Conservation (phyloP, 2,329 filamentous ascomycete genomes). For the Pyricularia sp. region DNA sequence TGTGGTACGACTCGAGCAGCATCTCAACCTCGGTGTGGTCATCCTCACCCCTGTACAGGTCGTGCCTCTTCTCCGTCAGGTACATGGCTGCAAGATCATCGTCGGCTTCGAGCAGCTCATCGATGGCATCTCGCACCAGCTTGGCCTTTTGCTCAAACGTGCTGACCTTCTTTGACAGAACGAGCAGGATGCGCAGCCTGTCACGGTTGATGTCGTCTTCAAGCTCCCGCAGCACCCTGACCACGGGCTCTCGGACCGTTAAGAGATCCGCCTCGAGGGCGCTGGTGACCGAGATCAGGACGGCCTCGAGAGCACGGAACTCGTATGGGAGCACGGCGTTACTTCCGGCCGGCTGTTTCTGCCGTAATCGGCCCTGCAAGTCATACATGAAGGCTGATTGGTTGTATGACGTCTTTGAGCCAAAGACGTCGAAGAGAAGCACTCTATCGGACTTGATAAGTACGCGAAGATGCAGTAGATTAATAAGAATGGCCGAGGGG, state of each 20-base stretch:
- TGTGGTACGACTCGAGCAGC: conserved; percentile 93
- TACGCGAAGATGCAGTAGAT: conserved; percentile 90
- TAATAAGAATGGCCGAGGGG: conserved; percentile 86
- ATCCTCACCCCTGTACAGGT: conserved; percentile 63
- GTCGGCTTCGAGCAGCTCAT: conserved; percentile 90
- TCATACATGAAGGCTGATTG: conserved; percentile 98
- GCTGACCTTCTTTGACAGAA: conserved; percentile 89
- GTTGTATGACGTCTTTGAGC: conserved; percentile 86
- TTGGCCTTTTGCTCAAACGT: conserved; percentile 97
- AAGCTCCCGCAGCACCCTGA: conserved; percentile 77
- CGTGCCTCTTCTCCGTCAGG: conserved; percentile 75
- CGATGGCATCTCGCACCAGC: conserved; percentile 86
- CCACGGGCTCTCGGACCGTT: conserved; percentile 83
- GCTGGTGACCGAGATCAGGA: conserved; percentile 85
- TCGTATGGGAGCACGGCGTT: conserved; percentile 76
- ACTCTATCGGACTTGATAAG: conserved; percentile 90
- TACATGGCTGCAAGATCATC: conserved; percentile 96
- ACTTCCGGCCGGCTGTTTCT: conserved; percentile 52
- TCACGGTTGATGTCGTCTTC: conserved; percentile 96
- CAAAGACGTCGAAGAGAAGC: conserved; percentile 92
- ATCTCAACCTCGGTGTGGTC: conserved; percentile 97
- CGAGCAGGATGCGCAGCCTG: conserved; percentile 81
- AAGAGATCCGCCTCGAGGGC: conserved; percentile 93
- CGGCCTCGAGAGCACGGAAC: conserved; percentile 89
- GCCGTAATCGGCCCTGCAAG: conserved; percentile 81